A percentile compares a stretch with the other conserved stretches of the same genome.
Conservation (phyloP, 2,329 filamentous ascomycete genomes). For the Periglandula ipomoeae region DNA sequence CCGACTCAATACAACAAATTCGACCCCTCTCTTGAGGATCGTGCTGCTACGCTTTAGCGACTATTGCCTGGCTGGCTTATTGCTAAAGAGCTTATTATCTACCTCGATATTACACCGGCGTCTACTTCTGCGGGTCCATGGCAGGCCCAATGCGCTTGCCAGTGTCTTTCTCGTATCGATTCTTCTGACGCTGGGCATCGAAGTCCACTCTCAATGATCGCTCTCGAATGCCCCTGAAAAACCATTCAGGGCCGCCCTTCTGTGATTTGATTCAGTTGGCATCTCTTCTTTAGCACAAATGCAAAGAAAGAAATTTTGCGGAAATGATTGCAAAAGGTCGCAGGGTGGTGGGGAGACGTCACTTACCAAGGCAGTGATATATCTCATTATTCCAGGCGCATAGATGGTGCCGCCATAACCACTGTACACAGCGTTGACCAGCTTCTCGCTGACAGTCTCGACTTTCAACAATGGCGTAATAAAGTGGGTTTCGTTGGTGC, state of each 20-base stretch:
- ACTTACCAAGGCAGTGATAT: slow-evolving; percentile 19
- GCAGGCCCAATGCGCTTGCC: neutral
- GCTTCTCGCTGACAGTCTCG: slow-evolving; percentile 21
- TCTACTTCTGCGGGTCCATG: neutral
- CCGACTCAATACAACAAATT: no score
- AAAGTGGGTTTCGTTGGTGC: slow-evolving; percentile 17
- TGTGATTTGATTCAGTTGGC: neutral
- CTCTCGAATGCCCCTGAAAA: slow-evolving; percentile 11
- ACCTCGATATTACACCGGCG: no score
- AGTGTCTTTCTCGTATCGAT: slow-evolving; percentile 1
- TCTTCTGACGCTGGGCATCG: slow-evolving; percentile 7
- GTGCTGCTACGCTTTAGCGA: no score
- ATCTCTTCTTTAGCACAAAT: neutral
- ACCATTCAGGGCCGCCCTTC: slow-evolving; percentile 14
- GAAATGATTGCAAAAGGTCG: neutral
- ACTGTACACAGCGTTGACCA: slow-evolving; percentile 21
- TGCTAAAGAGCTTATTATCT: no score
- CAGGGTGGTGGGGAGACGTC: neutral
- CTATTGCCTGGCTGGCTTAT: no score
- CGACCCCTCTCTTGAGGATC: no score
- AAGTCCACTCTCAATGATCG: slow-evolving; percentile 3
- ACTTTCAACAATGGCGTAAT: slow-evolving; percentile 22
- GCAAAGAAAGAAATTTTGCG: neutral
- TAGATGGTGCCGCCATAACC: slow-evolving; percentile 21
- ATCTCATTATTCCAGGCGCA: slow-evolving; percentile 19